Evolutionary conservation across 1,284 basidiomycete genomes (phyloP).

Genomic region (Naganishia albida): DNA sequence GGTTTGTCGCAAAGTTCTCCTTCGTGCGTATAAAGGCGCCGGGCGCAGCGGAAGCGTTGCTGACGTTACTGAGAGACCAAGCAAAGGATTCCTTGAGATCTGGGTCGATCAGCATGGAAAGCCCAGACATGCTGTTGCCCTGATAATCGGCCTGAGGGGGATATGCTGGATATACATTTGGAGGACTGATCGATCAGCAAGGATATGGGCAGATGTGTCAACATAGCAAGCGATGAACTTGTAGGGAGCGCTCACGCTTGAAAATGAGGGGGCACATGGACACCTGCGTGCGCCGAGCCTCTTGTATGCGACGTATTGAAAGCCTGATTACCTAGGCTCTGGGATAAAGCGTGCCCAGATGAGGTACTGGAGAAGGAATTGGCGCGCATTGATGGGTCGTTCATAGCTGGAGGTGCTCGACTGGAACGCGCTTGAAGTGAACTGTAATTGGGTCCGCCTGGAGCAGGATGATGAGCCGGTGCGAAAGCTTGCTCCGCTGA

Average conservation of each 20-base stretch:
- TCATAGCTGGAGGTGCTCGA: background rate
- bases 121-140: background rate
- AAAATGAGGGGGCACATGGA: background rate
- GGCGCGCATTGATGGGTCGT: constrained; percentile 1
- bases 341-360: constrained; percentile 21
- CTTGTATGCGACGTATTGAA: constrained; percentile 30
- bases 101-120: background rate
- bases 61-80: constrained; percentile 23
- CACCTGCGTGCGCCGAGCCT: background rate
- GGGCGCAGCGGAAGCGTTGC: constrained; percentile 9
- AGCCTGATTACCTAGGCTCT: constrained; percentile 13
- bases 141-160: constrained; percentile 2
- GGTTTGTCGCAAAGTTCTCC: constrained; percentile 17
- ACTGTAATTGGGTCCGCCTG: background rate
- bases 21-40: constrained; percentile 20
- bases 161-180: constrained; percentile 8
- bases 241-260: constrained; percentile 13
- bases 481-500: no score
- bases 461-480: background rate
- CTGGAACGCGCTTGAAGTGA: background rate
- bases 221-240: no score
- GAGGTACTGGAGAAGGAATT: constrained; percentile 21
- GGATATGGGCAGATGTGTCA: background rate
- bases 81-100: constrained; percentile 23
- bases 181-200: background rate